Percentiles rank a stretch among this genome's conserved stretches.
Evolutionary conservation across 2,329 filamentous ascomycete species (phyloP).

Genomic region (Chrysoporthe deuterocubensis): DNA sequence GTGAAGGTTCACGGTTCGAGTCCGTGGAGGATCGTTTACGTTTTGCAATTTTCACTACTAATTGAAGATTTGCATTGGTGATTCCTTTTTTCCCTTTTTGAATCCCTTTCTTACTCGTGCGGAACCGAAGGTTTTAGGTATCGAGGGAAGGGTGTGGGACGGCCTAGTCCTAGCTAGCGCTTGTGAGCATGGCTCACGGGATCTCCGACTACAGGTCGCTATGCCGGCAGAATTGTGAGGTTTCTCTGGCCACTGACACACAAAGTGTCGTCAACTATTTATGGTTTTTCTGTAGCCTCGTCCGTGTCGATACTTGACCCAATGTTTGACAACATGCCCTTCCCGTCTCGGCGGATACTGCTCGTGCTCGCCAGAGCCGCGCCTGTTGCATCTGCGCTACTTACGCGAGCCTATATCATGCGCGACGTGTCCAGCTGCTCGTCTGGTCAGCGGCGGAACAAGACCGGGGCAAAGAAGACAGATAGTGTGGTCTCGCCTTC

Average conservation of each 20-base stretch:
- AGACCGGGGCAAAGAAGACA: not conserved
- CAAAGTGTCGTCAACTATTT: not conserved
- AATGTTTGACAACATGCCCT: conserved; percentile 1
- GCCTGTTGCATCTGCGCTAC: conserved; percentile 4
- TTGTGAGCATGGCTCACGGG: not conserved
- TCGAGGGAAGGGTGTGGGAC: not conserved
- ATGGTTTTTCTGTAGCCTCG: not conserved
- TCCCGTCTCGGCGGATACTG: not conserved
- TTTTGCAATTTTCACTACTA: not conserved
- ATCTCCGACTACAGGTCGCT: not conserved
- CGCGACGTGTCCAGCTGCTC: conserved; percentile 2
- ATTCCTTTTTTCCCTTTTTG: not conserved
- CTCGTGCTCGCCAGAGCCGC: conserved; percentile 3
- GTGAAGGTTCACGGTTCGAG: conserved; percentile 20
- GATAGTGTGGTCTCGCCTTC: not conserved
- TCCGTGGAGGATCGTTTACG: conserved; percentile 10
- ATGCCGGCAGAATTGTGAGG: not conserved
- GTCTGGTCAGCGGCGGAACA: not conserved
- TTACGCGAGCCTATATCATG: conserved; percentile 12
- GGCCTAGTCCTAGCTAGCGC: not conserved
- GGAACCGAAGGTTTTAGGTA: not conserved
- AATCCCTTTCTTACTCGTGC: not conserved
- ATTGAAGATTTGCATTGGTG: no score
- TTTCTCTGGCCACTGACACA: not conserved
- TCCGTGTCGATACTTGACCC: not conserved